These are phyloP conservation scores for Lenzites betulinus DNA, from an alignment of 768 basidiomycete species.

Conservation along the genomic window DNA sequence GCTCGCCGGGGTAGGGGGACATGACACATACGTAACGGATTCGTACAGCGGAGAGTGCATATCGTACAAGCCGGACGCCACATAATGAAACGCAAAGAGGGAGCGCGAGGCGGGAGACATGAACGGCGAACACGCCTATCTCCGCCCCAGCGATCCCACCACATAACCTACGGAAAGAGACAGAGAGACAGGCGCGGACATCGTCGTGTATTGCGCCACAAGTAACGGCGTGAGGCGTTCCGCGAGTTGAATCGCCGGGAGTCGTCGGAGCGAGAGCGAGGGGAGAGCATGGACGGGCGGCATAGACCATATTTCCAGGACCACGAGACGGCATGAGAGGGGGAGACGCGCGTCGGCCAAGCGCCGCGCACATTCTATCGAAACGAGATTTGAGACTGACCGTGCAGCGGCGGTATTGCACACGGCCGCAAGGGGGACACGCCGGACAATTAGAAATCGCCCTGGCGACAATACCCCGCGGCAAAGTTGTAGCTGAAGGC, in stretches of 20 bases:
- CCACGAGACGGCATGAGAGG: neutral
- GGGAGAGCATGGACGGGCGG: neutral
- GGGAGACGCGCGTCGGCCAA: conserved; percentile 3
- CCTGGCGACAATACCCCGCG: conserved; percentile 24
- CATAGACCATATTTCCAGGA: neutral
- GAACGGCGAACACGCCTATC: conserved; percentile 9
- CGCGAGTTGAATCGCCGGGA: conserved; percentile 20
- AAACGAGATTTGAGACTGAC: conserved; percentile 13
- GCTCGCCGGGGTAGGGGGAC: neutral
- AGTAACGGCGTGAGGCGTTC: neutral
- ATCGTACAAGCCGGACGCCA: conserved; percentile 13
- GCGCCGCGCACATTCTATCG: conserved; percentile 11
- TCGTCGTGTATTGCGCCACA: neutral
- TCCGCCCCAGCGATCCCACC: conserved; percentile 9
- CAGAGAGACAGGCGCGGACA: neutral
- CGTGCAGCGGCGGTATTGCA: neutral
- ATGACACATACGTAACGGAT: neutral
- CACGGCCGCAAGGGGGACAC: neutral
- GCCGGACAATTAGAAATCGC: conserved; percentile 20
- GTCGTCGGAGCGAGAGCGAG: neutral
- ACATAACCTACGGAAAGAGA: neutral
- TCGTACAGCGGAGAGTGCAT: conserved; percentile 6
- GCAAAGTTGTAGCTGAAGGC: conserved; percentile 12
- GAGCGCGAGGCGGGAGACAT: neutral
- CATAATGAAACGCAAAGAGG: conserved; percentile 5